Conservation (phyloP, 352 stramenopile species). For the Pythium vanterpoolii region DNA sequence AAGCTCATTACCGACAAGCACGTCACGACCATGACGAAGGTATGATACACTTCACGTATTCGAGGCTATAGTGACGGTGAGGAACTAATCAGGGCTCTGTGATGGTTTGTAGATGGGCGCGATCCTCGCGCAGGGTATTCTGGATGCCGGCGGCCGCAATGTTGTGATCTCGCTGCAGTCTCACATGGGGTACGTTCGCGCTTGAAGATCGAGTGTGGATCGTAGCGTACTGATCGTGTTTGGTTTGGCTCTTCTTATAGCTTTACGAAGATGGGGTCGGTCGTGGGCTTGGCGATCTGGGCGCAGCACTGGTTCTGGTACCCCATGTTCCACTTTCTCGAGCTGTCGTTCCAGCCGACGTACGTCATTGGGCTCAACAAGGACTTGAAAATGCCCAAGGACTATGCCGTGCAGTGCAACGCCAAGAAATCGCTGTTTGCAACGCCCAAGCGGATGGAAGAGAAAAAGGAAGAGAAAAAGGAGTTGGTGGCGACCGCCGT, state of each 20-base stretch:
- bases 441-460: conserved; percentile 96
- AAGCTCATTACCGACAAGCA: conserved; percentile 97
- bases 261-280: conserved; percentile 97
- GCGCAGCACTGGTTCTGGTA: conserved; percentile 99
- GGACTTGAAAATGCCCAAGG: conserved; percentile 96
- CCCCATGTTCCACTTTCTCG: conserved; percentile 98
- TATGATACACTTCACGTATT: too few species aligned
- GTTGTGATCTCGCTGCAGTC: conserved; percentile 95
- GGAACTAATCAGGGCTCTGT: too few species aligned
- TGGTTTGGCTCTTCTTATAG: too few species aligned
- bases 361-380: conserved; percentile 97
- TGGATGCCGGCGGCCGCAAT: conserved; percentile 98
- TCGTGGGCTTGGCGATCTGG: conserved; percentile 96
- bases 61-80: too few species aligned
- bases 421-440: conserved; percentile 96
- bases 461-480: conserved; percentile 99
- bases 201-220: too few species aligned
- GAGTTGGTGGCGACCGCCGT: conserved; percentile 97
- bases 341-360: conserved; percentile 95
- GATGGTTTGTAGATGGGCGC: conserved; percentile 93
- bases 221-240: too few species aligned
- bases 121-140: conserved; percentile 95
- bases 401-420: conserved; percentile 92
- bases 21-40: conserved; percentile 97
- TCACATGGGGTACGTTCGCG: conserved; percentile 85